Evolutionary conservation across 257 asterid species (phyloP).

Genomic region (Solanum sparsipilum): DNA sequence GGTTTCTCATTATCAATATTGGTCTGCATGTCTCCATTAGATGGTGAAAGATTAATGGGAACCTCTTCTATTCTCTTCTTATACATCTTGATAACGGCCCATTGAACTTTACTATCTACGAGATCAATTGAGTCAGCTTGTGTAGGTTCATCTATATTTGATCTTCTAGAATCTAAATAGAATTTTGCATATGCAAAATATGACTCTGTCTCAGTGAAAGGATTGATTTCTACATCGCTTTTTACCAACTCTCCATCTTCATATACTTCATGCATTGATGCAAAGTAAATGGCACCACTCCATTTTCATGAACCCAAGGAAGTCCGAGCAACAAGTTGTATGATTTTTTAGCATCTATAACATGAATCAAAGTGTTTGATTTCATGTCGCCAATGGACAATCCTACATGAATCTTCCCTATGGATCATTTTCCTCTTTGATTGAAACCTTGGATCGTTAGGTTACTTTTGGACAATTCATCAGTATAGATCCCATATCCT

Average conservation of each 20-base stretch:
- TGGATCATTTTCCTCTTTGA: background rate
- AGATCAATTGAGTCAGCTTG: background rate
- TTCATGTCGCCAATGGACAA: background rate
- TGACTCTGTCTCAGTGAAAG: background rate
- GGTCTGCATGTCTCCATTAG: background rate
- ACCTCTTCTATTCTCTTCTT: background rate
- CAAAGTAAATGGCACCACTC: background rate
- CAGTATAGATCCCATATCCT: too few relatives aligned
- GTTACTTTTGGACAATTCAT: background rate
- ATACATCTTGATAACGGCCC: background rate
- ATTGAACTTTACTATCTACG: background rate
- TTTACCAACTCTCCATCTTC: background rate
- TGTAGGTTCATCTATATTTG: background rate
- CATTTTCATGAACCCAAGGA: background rate
- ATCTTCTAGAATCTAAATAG: background rate
- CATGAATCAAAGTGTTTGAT: background rate
- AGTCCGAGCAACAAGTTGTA: background rate
- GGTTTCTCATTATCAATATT: background rate
- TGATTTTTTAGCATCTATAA: background rate
- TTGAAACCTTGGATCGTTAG: background rate
- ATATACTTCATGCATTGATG: background rate
- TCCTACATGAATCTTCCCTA: background rate
- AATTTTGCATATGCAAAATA: background rate
- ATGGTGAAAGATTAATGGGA: background rate
- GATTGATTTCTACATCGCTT: background rate